These are phyloP conservation scores for Metschnikowia drakensbergensis DNA, from an alignment of 805 yeast genomes.

Conservation along the genomic window DNA sequence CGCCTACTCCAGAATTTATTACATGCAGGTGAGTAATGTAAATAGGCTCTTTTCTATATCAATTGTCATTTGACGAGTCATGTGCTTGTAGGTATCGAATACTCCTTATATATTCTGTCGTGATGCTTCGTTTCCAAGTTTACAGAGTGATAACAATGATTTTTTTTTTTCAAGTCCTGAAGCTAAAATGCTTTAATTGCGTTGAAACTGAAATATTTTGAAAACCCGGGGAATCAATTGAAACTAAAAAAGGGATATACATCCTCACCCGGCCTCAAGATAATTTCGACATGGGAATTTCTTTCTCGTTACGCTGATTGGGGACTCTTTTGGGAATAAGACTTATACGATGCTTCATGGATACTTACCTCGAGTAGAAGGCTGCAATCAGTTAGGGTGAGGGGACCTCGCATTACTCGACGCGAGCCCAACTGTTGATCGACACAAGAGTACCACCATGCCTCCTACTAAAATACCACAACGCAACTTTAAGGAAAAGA, in stretches of 20 bases:
- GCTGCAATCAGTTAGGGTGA: not conserved
- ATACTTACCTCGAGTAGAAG: no score
- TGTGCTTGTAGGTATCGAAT: not conserved
- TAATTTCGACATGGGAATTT: no score
- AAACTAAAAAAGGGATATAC: no score
- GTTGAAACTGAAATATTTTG: no score
- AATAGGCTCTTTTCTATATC: not conserved
- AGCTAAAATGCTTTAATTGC: no score
- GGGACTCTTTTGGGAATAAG: no score
- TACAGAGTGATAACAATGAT: no score
- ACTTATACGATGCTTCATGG: no score
- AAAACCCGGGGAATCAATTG: no score
- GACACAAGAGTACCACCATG: not conserved
- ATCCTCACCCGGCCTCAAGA: no score
- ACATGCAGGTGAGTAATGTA: not conserved
- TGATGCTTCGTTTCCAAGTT: not conserved
- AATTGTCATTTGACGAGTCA: not conserved
- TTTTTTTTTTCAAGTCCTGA: no score
- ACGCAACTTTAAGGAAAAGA: not conserved
- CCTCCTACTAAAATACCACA: conserved; percentile 1
- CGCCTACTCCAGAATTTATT: not conserved
- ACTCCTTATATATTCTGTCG: not conserved
- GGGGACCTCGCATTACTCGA: not conserved
- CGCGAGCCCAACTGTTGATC: not conserved
- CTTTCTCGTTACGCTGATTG: no score